Conservation (phyloP, 106 monocot species). For the Allium fistulosum region DNA sequence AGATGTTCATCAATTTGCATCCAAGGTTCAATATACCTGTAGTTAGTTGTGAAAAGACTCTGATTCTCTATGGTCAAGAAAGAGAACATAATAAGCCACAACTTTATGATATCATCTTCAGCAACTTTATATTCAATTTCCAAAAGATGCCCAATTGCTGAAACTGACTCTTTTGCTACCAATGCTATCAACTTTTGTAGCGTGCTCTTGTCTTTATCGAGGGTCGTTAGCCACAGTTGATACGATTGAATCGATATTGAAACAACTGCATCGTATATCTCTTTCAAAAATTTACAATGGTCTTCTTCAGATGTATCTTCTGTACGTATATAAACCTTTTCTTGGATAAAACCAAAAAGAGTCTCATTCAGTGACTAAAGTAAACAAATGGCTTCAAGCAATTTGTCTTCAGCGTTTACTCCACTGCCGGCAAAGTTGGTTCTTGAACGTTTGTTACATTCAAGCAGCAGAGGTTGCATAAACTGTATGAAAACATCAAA, state of each 20-base stretch:
- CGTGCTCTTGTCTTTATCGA: slow-evolving; percentile 14
- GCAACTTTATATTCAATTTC: slow-evolving; percentile 84
- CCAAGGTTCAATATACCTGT: slow-evolving; percentile 51
- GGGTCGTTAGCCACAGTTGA: slow-evolving; percentile 29
- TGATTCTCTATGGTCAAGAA: slow-evolving; percentile 21
- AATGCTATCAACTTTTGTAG: slow-evolving; percentile 30
- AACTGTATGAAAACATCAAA: slow-evolving; percentile 82
- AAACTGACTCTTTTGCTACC: slow-evolving; percentile 51
- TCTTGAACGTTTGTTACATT: slow-evolving; percentile 40
- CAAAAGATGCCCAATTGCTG: slow-evolving; percentile 42
- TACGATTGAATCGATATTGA: slow-evolving; percentile 30
- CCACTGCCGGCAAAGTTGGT: not conserved
- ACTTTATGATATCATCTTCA: slow-evolving; percentile 55
- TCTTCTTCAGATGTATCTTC: slow-evolving; percentile 60
- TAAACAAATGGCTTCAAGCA: slow-evolving; percentile 41
- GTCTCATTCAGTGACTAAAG: slow-evolving; percentile 69
- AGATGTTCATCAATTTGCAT: slow-evolving; percentile 52
- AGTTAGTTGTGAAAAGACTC: slow-evolving; percentile 17
- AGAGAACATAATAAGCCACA: slow-evolving; percentile 77
- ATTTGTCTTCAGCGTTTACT: slow-evolving; percentile 14
- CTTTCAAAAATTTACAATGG: slow-evolving; percentile 65
- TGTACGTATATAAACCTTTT: slow-evolving; percentile 60
- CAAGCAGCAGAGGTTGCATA: slow-evolving; percentile 62
- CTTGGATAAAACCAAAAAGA: slow-evolving; percentile 44
- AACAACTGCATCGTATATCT: slow-evolving; percentile 31